Base-by-base conservation (phyloP, 306 rosid genomes). In the Pachyrhizus erosus region DNA sequence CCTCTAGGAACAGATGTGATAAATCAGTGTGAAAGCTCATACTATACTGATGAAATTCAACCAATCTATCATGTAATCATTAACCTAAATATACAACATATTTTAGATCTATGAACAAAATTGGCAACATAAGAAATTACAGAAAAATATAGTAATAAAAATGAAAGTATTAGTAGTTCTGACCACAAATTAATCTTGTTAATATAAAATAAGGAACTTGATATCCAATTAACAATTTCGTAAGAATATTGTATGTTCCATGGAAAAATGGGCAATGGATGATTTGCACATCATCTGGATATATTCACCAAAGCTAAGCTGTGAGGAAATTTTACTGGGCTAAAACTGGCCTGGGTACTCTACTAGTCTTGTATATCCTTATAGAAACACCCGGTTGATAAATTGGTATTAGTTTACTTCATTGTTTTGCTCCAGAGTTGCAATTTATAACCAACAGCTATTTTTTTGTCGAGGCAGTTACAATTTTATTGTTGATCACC, bases 31-130 rank as follows among this genome's bases (percentile, higher is more conserved):
- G 18, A 75, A 45, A 49, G 68, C 45, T 17, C 57, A 23, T 64
- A 75, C 64, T 62, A 48, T 37, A 48, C 23, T 49, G 31, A 45
- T 2, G 27, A 45, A 54, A 58, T 70, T 80, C 70, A 10, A 80
- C 49, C 2, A 20, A 54, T 54, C 61, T 2, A 20, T 2, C 61
- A 18, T 54, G 20, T 2, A 12, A 54, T 52, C 18, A 49, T 54
- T 18, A 54, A 20, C 60, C 12, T 52, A 52, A 17, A 54, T 27
- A 20, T 43, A 27, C 46, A 76, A 9, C 76, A 51, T 67, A 34
- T 78, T 42, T 48, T 1, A 78, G 58, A 66, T 37, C 55, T 52
- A 21, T 15, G 6, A 64, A 57, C 31, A 57, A 57, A 10, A 33
- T 57, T 64, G 20, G 23, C 43, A 64, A 31, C 20, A 3, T 4